A percentile compares a stretch with the other conserved stretches of the same genome.
Conservation (phyloP, 2,329 filamentous ascomycete species). For the Aspergillus latus region DNA sequence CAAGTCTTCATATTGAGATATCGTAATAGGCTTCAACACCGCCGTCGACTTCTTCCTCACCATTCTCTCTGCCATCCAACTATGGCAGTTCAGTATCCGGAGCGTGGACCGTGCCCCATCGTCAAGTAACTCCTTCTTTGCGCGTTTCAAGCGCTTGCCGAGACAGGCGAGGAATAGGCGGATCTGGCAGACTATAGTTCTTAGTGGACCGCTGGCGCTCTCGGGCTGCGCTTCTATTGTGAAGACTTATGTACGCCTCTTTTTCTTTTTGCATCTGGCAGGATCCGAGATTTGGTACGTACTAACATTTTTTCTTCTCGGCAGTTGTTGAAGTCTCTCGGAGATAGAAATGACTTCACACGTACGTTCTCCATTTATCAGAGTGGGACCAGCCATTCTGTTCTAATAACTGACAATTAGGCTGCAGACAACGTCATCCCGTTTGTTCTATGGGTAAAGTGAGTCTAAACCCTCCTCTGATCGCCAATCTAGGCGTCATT, state of each 20-base stretch:
- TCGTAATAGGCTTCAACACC: constrained; percentile 32
- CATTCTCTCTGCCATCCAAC: constrained; percentile 32
- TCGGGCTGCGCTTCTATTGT: constrained; percentile 38
- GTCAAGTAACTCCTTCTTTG: constrained; percentile 24
- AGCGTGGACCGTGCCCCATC: constrained; percentile 26
- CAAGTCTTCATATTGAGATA: no score
- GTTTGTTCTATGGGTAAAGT: constrained; percentile 41
- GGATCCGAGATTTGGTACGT: no score
- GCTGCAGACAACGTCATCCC: constrained; percentile 32
- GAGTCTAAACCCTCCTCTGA: constrained; percentile 6
- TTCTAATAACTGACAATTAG: background rate
- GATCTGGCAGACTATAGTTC: constrained; percentile 37
- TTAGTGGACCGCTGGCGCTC: constrained; percentile 36
- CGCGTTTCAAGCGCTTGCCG: constrained; percentile 30
- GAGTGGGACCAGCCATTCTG: no score
- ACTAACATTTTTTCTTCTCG: background rate
- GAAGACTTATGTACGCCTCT: constrained; percentile 34
- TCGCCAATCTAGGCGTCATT: background rate
- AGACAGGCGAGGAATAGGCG: constrained; percentile 32
- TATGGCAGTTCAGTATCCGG: constrained; percentile 39
- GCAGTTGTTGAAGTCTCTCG: constrained; percentile 35
- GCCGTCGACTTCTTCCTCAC: constrained; percentile 36
- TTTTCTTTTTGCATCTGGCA: background rate
- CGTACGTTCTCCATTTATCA: constrained; percentile 17
- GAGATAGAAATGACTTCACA: constrained; percentile 35